Percentiles rank a stretch among this genome's conserved stretches.
Conservation (phyloP, 2,329 filamentous ascomycete species). For the Aspergillus floridensis region DNA sequence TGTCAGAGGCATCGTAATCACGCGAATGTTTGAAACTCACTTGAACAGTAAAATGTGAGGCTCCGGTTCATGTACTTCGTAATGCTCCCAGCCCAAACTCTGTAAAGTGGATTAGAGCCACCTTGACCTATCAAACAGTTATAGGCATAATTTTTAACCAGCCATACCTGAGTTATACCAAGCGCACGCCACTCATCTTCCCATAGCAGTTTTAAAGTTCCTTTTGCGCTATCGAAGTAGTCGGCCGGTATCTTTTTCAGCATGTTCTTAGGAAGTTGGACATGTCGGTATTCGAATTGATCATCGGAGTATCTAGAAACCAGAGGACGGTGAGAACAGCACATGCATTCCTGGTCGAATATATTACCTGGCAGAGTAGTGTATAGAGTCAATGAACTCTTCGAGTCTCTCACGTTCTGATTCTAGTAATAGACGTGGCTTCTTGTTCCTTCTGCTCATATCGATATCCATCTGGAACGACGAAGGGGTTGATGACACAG, state of each 20-base stretch:
- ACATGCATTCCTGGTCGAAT: slow-evolving; percentile 4
- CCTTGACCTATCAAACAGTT: neutral
- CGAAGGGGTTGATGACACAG: slow-evolving; percentile 2
- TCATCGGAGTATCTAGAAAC: slow-evolving; percentile 78
- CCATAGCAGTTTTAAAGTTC: slow-evolving; percentile 93
- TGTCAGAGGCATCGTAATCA: slow-evolving; percentile 26
- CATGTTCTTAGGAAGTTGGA: slow-evolving; percentile 97
- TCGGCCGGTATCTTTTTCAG: slow-evolving; percentile 94
- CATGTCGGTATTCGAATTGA: slow-evolving; percentile 94
- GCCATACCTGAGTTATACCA: slow-evolving; percentile 87
- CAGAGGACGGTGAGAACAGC: slow-evolving; percentile 16
- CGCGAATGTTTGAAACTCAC: slow-evolving; percentile 54
- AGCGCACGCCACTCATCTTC: slow-evolving; percentile 97
- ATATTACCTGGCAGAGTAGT: slow-evolving; percentile 86
- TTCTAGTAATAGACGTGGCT: slow-evolving; percentile 75
- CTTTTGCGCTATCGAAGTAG: slow-evolving; percentile 84
- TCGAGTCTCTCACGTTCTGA: slow-evolving; percentile 79
- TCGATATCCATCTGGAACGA: slow-evolving; percentile 60
- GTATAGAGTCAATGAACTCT: slow-evolving; percentile 88
- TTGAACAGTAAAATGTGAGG: slow-evolving; percentile 98
- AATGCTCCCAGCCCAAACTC: slow-evolving; percentile 99
- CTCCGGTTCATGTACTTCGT: slow-evolving; percentile 98
- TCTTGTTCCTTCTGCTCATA: slow-evolving; percentile 78
- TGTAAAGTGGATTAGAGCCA: slow-evolving; percentile 39
- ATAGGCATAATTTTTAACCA: neutral